Base-by-base conservation (phyloP, 345 rosid species). In the Sonneratia alba region DNA sequence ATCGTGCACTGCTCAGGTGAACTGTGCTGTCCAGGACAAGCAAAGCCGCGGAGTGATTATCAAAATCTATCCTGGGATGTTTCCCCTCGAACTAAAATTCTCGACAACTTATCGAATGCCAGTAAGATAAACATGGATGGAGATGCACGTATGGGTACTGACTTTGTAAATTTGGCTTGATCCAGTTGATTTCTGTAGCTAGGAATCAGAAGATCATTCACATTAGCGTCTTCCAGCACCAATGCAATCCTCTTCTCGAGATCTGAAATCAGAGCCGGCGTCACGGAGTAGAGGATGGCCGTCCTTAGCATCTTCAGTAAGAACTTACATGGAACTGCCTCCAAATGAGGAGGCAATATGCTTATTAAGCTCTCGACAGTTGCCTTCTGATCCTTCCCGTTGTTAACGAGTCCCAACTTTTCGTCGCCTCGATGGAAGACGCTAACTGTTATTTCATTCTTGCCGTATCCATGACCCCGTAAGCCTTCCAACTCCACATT, bases 201-300 rank as follows among this genome's bases (percentile, higher is more conserved):
- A 57, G 96, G 97, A 78, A 93, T 89, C 83, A 93, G 18, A 72
- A 91, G 89, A 74, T 93, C 97, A 72, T 84, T 70, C 55, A 83
- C 94, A 66, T 68, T 84, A 66, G 91, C 94, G 61, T 85, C 89
- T 73, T 87, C 90, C 80, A 93, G 65, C 70, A 70, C 75, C 79
- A 84, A 72, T 22, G 96, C 91, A 0, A 80, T 85, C 69, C 89
- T 83, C 77, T 85, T 88, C 84, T 93, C 94, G 36, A 93, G 92
- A 74, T 93, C 94, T 69, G 91, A 82, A 72, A 88, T 81, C 55
- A 89, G 73, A 78, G 94, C 96, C 37, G 89, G 84, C 45, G 98
- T 85, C 73, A 82, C 94, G 38, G 91, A 85, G 51, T 85, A 87
- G 67, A 88, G 82, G 47, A 85, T 83, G 48, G 92, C 90, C 75